Percentiles rank a stretch among this genome's conserved stretches.
These are phyloP conservation scores for Combretum micranthum DNA, from an alignment of 345 rosid species.

Conservation along the genomic window DNA sequence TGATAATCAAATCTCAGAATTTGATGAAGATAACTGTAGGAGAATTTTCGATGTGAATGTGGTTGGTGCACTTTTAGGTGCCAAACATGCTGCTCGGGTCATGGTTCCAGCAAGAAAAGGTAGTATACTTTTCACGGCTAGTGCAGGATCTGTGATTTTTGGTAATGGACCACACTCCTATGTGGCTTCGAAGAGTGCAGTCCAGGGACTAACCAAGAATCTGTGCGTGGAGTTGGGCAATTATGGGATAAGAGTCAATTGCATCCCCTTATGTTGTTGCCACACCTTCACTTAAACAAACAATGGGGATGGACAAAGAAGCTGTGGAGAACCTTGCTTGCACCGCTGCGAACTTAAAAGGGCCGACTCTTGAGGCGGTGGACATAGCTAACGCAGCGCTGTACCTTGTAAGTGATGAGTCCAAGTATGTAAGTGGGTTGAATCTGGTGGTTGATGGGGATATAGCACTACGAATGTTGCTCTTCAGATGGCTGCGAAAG, in stretches of 20 bases:
- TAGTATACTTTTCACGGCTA: slow-evolving; percentile 16
- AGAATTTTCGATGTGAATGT: slow-evolving; percentile 15
- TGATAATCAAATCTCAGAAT: not conserved
- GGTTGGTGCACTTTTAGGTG: slow-evolving; percentile 13
- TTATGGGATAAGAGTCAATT: slow-evolving; percentile 19
- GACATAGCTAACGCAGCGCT: slow-evolving; percentile 19
- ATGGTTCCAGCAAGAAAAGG: slow-evolving; percentile 21
- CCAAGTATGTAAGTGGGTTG: slow-evolving; percentile 13
- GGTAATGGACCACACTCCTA: not conserved
- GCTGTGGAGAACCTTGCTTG: not conserved
- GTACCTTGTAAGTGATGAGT: slow-evolving; percentile 13
- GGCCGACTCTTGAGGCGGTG: not conserved
- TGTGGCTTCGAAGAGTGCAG: slow-evolving; percentile 15
- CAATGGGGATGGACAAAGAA: not conserved
- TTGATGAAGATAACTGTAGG: slow-evolving; percentile 5
- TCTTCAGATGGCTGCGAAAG: not conserved
- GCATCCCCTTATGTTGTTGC: slow-evolving; percentile 8
- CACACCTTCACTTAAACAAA: not conserved
- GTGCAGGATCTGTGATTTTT: not conserved
- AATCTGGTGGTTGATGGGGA: slow-evolving; percentile 15
- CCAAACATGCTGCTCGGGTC: slow-evolving; percentile 21
- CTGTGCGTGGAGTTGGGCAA: slow-evolving; percentile 12
- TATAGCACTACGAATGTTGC: slow-evolving; percentile 5
- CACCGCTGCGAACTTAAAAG: slow-evolving; percentile 7
- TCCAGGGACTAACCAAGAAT: slow-evolving; percentile 15